Percentiles rank a stretch among this genome's conserved stretches.
These are phyloP conservation scores for Dalechampia spathulata DNA, from an alignment of 441 rosid genomes.

Conservation along the genomic window DNA sequence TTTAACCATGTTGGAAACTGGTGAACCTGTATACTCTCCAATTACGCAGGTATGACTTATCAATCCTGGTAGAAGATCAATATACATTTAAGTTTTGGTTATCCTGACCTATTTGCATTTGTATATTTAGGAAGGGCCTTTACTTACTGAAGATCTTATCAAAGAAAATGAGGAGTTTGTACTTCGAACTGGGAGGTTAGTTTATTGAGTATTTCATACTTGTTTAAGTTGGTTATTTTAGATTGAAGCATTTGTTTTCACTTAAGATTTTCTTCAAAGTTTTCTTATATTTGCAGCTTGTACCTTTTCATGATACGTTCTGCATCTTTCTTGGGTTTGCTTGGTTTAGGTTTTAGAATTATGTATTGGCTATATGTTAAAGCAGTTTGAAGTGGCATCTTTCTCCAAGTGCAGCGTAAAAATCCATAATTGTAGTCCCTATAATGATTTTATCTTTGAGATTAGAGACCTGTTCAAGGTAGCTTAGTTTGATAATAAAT, in stretches of 20 bases:
- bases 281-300: too few relatives aligned
- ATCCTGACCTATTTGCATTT: slow-evolving; percentile 18
- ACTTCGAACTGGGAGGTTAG: slow-evolving; percentile 94
- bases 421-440: too few relatives aligned
- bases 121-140: slow-evolving; percentile 70
- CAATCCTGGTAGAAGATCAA: slow-evolving; percentile 13
- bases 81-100: slow-evolving; percentile 14
- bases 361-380: too few relatives aligned
- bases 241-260: too few relatives aligned
- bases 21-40: slow-evolving; percentile 84
- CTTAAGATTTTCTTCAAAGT: too few relatives aligned
- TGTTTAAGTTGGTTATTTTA: not conserved
- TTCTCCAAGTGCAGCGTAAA: too few relatives aligned
- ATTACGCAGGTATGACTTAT: slow-evolving; percentile 62
- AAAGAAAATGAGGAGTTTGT: slow-evolving; percentile 93
- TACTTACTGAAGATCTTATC: slow-evolving; percentile 94
- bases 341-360: too few relatives aligned
- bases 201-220: slow-evolving; percentile 3
- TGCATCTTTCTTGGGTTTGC: too few relatives aligned
- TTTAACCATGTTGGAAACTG: slow-evolving; percentile 85
- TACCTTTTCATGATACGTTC: too few relatives aligned
- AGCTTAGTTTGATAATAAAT: not conserved
- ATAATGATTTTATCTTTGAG: not conserved
- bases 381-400: too few relatives aligned
- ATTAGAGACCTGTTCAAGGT: slow-evolving; percentile 1